Percentiles rank a stretch among this genome's conserved stretches.
These are phyloP conservation scores for Trypanosoma melophagium DNA, from an alignment of 208 protist species.

Conservation along the genomic window DNA sequence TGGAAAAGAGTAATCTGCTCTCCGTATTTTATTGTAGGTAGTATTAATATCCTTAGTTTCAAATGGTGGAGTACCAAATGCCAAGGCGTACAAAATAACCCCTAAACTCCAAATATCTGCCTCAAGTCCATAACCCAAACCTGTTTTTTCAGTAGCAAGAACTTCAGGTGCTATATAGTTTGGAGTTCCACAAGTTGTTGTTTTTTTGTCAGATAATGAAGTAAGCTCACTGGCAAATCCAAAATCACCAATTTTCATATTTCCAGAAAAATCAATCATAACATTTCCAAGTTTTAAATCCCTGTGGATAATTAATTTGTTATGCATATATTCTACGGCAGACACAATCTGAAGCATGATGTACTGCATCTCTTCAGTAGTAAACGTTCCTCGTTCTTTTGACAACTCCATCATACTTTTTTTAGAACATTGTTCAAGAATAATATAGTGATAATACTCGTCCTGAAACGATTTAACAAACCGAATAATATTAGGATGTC, in stretches of 20 bases:
- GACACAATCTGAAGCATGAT: slow-evolving; percentile 88
- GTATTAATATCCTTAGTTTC: slow-evolving; percentile 55
- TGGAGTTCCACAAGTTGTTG: slow-evolving; percentile 93
- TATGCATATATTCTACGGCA: slow-evolving; percentile 87
- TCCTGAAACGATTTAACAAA: slow-evolving; percentile 58
- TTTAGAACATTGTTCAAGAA: slow-evolving; percentile 64
- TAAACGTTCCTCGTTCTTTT: slow-evolving; percentile 44
- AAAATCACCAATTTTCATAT: slow-evolving; percentile 93
- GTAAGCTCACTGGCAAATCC: slow-evolving; percentile 73
- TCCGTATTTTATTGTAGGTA: slow-evolving; percentile 59
- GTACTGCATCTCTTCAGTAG: slow-evolving; percentile 48
- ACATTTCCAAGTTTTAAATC: slow-evolving; percentile 93
- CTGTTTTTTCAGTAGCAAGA: slow-evolving; percentile 37
- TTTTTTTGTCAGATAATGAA: slow-evolving; percentile 39
- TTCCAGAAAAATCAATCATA: slow-evolving; percentile 75
- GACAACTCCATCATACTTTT: slow-evolving; percentile 59
- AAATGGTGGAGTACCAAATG: slow-evolving; percentile 85
- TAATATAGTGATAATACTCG: slow-evolving; percentile 65
- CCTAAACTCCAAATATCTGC: slow-evolving; percentile 96
- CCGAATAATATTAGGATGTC: slow-evolving; percentile 74
- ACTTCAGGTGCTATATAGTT: slow-evolving; percentile 96
- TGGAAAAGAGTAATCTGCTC: slow-evolving; percentile 85
- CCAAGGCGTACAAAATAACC: slow-evolving; percentile 90
- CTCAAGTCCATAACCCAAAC: slow-evolving; percentile 83
- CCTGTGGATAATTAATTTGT: slow-evolving; percentile 60